These are phyloP conservation scores for Aspergillus ostianus DNA, from an alignment of 495 filamentous ascomycete genomes.

Conservation along the genomic window DNA sequence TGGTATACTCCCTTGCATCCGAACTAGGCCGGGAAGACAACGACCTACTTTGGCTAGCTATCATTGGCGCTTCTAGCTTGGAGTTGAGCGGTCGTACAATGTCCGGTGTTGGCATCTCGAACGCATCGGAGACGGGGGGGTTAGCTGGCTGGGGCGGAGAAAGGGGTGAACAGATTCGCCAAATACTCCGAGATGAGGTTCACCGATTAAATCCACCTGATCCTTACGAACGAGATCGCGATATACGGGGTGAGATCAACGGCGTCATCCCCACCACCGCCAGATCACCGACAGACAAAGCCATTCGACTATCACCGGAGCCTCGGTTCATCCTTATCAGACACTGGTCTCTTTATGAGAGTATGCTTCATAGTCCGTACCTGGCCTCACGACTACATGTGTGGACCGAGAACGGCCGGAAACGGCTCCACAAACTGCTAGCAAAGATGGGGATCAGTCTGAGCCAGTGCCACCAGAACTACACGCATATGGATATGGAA, in stretches of 20 bases:
- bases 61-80: constrained; percentile 87
- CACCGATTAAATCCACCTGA: constrained; percentile 88
- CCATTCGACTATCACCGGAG: constrained; percentile 90
- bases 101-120: constrained; percentile 74
- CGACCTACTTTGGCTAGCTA: constrained; percentile 89
- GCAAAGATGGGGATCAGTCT: constrained; percentile 98
- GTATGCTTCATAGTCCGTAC: constrained; percentile 96
- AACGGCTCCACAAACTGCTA: constrained; percentile 90
- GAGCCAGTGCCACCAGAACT: constrained; percentile 89
- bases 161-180: constrained; percentile 78
- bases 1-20: constrained; percentile 91
- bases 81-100: constrained; percentile 87
- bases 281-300: constrained; percentile 81
- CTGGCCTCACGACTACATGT: constrained; percentile 89
- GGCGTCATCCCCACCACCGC: constrained; percentile 87
- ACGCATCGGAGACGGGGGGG: constrained; percentile 51
- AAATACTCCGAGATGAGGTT: constrained; percentile 88
- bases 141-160: constrained; percentile 78
- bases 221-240: constrained; percentile 53
- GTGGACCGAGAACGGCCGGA: constrained; percentile 86
- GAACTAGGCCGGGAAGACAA: constrained; percentile 96
- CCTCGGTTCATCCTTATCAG: constrained; percentile 90
- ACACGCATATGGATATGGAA: constrained; percentile 98
- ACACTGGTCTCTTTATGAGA: constrained; percentile 97
- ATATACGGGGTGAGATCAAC: constrained; percentile 55